These are phyloP conservation scores for Hymenoscyphus repandus DNA, from an alignment of 2,329 filamentous ascomycete species.

Conservation along the genomic window DNA sequence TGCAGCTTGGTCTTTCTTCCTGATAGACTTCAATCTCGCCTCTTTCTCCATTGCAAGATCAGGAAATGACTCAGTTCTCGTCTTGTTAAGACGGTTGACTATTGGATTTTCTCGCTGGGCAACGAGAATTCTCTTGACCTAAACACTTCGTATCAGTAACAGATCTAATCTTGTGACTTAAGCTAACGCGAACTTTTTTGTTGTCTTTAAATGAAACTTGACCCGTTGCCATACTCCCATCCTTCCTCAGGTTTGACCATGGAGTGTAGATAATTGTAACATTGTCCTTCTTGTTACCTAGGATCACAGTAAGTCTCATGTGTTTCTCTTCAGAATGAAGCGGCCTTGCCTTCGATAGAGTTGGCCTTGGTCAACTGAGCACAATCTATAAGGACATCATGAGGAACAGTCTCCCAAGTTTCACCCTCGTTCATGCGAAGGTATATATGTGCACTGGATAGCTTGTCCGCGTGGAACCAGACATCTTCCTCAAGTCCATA, in stretches of 20 bases:
- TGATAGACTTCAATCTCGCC: slow-evolving; percentile 63
- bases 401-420: slow-evolving; percentile 76
- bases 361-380: slow-evolving; percentile 99
- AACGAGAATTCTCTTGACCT: slow-evolving; percentile 80
- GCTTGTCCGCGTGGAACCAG: slow-evolving; percentile 98
- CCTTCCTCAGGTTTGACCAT: slow-evolving; percentile 93
- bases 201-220: slow-evolving; percentile 93
- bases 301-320: slow-evolving; percentile 12
- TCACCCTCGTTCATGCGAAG: slow-evolving; percentile 75
- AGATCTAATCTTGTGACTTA: too few species aligned
- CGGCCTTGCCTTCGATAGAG: slow-evolving; percentile 76
- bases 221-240: slow-evolving; percentile 89
- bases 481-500: slow-evolving; percentile 93
- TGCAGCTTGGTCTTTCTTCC: slow-evolving; percentile 63
- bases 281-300: slow-evolving; percentile 98
- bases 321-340: background rate
- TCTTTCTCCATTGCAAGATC: slow-evolving; percentile 81
- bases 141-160: background rate
- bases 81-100: slow-evolving; percentile 98
- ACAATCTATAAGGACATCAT: slow-evolving; percentile 74
- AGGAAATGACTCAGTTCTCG: slow-evolving; percentile 80
- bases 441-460: slow-evolving; percentile 95
- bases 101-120: slow-evolving; percentile 78
- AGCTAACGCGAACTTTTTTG: slow-evolving; percentile 49
- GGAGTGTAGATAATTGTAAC: slow-evolving; percentile 95